Evolutionary conservation across 2,329 filamentous ascomycete species (phyloP), one percentile per base, ranked within the genome.

Genomic region (Calonectria multiphialidica): DNA sequence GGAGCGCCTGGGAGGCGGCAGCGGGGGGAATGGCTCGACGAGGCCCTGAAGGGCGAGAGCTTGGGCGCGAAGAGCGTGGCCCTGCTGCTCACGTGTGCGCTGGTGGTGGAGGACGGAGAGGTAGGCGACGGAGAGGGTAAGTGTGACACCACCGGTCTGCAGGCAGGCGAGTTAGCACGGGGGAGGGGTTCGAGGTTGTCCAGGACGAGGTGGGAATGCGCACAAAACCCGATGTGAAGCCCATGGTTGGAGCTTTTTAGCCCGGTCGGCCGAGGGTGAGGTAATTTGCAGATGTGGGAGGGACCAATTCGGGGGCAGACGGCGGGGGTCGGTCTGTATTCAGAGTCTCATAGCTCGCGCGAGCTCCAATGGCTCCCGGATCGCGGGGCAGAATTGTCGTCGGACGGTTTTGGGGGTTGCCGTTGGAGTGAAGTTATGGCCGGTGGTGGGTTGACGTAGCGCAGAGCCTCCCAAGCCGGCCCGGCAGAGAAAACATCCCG

Each of bases 141-240:
- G 87, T 75, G 94, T 93, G 68, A 95, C 90, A 76, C 94, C 94
- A 80, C 93, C 92, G 75, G 93, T 91, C 93, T 96, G 76, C 40
- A 10, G 66, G 45, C 6, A 35, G 59, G 25, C 53, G 37, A 9
- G 53, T 68, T 50, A 68, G 64, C 30, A 33, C 37, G 64, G n/a
- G 25, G 15, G 12, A n/a, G n/a, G n/a, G n/a, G n/a, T n/a, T 13
- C 30, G 59, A 66, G 12, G 55, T 66, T 18, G 21, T 33, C 21
- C 15, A 30, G 12, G 44, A 25, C 10, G n/a, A 45, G 18, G 12
- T 6, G 37, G 35, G n/a, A 25, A 50, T 55, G 86, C 92, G 75
- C 88, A 95, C 94, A 82, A 95, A 94, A 78, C 94, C 93, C 49
- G 91, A 88, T 76, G 90, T 89, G 87, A 95, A 94, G 81, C 93